Percentiles rank a stretch among this genome's conserved stretches.
These are phyloP conservation scores for Hanseniaspora meyeri DNA, from an alignment of 805 yeast species.

Conservation along the genomic window DNA sequence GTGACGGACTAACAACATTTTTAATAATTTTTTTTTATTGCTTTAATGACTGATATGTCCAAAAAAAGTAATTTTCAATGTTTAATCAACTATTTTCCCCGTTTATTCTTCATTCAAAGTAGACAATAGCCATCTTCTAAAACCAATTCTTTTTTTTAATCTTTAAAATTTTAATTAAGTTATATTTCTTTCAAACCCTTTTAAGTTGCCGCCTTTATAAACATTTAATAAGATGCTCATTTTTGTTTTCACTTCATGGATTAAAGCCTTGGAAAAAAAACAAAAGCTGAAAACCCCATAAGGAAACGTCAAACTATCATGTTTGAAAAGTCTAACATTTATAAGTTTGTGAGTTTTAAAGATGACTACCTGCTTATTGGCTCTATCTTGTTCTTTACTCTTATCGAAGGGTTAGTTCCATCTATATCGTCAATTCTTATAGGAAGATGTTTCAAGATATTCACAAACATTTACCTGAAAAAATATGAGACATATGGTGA, in stretches of 20 bases:
- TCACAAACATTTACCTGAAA: constrained; percentile 29
- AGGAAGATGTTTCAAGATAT: constrained; percentile 47
- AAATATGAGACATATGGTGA: constrained; percentile 21
- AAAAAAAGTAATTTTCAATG: background rate
- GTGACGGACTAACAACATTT: background rate
- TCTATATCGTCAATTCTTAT: constrained; percentile 52
- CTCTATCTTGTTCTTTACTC: constrained; percentile 31
- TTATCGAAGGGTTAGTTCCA: constrained; percentile 43
- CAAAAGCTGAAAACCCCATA: background rate
- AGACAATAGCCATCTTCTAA: background rate
- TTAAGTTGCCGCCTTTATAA: background rate
- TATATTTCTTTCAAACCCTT: too few species aligned
- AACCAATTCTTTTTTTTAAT: background rate
- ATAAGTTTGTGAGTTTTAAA: constrained; percentile 17
- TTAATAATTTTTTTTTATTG: background rate
- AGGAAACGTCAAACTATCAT: background rate
- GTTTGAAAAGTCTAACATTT: constrained; percentile 16
- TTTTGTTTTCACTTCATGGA: background rate
- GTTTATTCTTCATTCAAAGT: too few species aligned
- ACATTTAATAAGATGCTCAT: background rate
- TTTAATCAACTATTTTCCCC: background rate
- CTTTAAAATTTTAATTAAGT: too few species aligned
- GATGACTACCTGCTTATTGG: constrained; percentile 22
- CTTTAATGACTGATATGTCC: background rate
- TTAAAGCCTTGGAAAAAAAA: too few species aligned